Evolutionary conservation across 257 asterid species (phyloP).

Genomic region (Salvia splendens): DNA sequence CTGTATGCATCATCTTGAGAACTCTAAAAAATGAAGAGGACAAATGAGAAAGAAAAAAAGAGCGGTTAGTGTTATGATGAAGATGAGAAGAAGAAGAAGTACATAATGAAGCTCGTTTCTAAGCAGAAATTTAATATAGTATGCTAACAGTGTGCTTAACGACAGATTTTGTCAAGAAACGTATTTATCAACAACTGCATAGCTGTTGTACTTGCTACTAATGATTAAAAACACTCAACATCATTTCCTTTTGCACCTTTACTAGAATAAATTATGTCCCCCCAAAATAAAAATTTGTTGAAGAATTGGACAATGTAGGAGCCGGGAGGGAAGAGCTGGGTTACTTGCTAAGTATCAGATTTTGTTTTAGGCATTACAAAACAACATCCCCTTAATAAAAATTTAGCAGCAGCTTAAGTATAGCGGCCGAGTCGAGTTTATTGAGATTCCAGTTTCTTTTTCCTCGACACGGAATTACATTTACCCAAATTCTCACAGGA

Average conservation of each 20-base stretch:
- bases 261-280: background rate
- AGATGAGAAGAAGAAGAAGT: background rate
- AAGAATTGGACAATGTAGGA: background rate
- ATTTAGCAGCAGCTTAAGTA: background rate
- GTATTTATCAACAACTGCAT: conserved; percentile 2
- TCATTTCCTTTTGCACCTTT: conserved; percentile 7
- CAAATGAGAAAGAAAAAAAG: conserved; percentile 26
- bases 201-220: background rate
- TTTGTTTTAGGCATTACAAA: background rate
- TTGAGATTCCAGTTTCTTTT: background rate
- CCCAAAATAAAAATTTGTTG: background rate
- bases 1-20: conserved; percentile 89
- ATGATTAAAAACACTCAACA: conserved; percentile 1
- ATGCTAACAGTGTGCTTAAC: background rate
- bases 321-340: background rate
- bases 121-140: background rate
- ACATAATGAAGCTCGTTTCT: conserved; percentile 15
- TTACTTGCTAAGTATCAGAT: background rate
- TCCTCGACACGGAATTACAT: background rate
- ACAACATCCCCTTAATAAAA: background rate
- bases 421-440: background rate
- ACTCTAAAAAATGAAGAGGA: conserved; percentile 49
- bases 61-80: conserved; percentile 2
- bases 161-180: conserved; percentile 18
- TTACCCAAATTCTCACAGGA: background rate